Evolutionary conservation across 371 early-diverging fungal species (phyloP), one percentile per base, ranked within the genome.

Genomic region (Rhizopus sp.): DNA sequence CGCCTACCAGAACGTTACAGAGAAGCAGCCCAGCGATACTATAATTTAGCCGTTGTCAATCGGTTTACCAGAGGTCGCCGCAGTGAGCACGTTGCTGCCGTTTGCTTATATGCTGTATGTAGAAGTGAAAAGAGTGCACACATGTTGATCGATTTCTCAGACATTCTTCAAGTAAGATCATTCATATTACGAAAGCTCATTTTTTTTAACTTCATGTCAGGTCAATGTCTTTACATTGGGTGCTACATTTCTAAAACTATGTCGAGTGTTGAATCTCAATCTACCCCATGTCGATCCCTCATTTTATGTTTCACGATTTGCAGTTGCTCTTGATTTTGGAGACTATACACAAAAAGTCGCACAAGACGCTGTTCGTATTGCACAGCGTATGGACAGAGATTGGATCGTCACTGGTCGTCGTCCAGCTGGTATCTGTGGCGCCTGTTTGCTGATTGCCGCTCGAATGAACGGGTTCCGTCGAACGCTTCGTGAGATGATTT

Each of bases 391-490:
- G 99, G 92, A 95, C 53, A 84, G 97, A 48, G 99, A 99, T 80
- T 99, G 99, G 99, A 96, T 99, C 54, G 82, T 89, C 44, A 88
- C 86, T 1, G 99, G 99, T 42, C 87, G 99, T 64, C 84, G 97
- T 15, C 99, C 99, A 7, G 90, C 97, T n/a, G 99, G 99, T 65
- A 88, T 99, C 34, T 99, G 99, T 77, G 99, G 98, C 32, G 99
- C 99, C 4, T 88, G 95, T 55, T 70, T 99, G 44, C 78, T 96
- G 45, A 91, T 99, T 61, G 95, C 99, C 1, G 93, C 96, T 6
- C 73, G 99, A 55, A 96, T 99, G 88, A 90, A 98, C 63, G 92
- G 92, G 31, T 97, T 94, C 62, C 79, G 88, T 46, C 85, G 98
- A 50, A 88, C 95, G 0, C 78, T 85, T 9, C 78, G 76, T 29